Conservation (phyloP, 495 filamentous ascomycete species). For the Daldinia grandis region DNA sequence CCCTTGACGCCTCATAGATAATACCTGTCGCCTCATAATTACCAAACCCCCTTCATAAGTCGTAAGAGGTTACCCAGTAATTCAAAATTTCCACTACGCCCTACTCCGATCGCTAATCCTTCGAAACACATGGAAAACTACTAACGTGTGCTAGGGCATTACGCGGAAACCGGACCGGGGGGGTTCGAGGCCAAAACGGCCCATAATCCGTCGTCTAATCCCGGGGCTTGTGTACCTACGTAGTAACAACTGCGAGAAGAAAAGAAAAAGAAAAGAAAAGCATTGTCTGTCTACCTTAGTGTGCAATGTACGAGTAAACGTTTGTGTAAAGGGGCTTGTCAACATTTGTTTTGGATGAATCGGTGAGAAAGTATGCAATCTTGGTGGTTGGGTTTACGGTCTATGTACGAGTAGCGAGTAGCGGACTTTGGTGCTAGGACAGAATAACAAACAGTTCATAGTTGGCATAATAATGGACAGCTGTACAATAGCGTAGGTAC, state of each 20-base stretch:
- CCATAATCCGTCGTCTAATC: slow-evolving; percentile 31
- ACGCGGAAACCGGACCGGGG: slow-evolving; percentile 43
- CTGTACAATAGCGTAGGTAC: background rate
- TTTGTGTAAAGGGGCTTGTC: slow-evolving; percentile 2
- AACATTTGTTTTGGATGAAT: background rate
- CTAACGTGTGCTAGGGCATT: slow-evolving; percentile 38
- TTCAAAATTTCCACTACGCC: slow-evolving; percentile 24
- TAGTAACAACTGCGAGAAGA: background rate
- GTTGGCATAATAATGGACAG: slow-evolving; percentile 21
- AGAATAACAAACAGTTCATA: slow-evolving; percentile 9
- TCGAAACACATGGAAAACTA: slow-evolving; percentile 42
- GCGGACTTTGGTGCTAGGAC: background rate
- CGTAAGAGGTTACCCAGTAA: slow-evolving; percentile 11
- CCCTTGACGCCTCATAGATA: slow-evolving; percentile 7
- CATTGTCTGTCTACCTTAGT: background rate
- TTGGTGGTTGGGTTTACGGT: slow-evolving; percentile 7
- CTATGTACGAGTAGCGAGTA: background rate
- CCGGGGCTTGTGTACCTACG: slow-evolving; percentile 27
- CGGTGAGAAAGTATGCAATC: background rate
- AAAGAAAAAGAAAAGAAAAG: background rate
- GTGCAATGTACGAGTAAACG: background rate
- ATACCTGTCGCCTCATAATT: slow-evolving; percentile 21
- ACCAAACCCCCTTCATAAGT: background rate
- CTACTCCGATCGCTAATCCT: slow-evolving; percentile 30
- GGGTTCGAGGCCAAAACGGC: slow-evolving; percentile 35